Percentiles rank a stretch among this genome's conserved stretches.
Conservation (phyloP, 2,329 filamentous ascomycete genomes). For the Trichoderma atrobrunneum region DNA sequence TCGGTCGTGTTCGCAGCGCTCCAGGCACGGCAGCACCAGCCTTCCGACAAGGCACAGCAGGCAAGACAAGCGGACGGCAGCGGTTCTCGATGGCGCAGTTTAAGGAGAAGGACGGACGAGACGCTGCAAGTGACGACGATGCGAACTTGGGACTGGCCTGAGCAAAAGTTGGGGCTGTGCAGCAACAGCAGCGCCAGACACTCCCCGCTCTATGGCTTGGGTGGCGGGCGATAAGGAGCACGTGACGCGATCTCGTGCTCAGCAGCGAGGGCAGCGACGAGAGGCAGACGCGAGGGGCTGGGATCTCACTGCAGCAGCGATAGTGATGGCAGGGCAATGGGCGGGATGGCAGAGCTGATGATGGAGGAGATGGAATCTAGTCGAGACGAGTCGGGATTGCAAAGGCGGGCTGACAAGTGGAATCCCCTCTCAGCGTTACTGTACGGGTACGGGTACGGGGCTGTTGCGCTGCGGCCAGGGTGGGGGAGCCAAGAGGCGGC, state of each 20-base stretch:
- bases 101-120: conserved; percentile 3
- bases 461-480: background rate
- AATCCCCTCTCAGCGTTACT: conserved; percentile 13
- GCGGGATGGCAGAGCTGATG: background rate
- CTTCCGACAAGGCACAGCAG: conserved; percentile 1
- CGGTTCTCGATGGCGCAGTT: conserved; percentile 14
- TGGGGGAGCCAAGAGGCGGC: conserved; percentile 5
- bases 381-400: background rate
- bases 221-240: conserved; percentile 19
- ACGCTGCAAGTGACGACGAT: conserved; percentile 17
- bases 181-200: conserved; percentile 16
- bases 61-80: background rate
- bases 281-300: background rate
- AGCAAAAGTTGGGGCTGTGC: conserved; percentile 20
- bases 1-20: conserved; percentile 7
- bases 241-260: conserved; percentile 14
- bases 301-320: background rate
- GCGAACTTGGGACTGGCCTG: conserved; percentile 6
- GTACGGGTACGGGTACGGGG: background rate
- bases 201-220: conserved; percentile 18
- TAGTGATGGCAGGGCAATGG: background rate
- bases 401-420: conserved; percentile 18
- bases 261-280: background rate
- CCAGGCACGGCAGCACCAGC: conserved; percentile 18
- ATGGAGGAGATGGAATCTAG: conserved; percentile 15